Evolutionary conservation across 2,329 filamentous ascomycete species (phyloP).

Genomic region (Penicillium sp.): DNA sequence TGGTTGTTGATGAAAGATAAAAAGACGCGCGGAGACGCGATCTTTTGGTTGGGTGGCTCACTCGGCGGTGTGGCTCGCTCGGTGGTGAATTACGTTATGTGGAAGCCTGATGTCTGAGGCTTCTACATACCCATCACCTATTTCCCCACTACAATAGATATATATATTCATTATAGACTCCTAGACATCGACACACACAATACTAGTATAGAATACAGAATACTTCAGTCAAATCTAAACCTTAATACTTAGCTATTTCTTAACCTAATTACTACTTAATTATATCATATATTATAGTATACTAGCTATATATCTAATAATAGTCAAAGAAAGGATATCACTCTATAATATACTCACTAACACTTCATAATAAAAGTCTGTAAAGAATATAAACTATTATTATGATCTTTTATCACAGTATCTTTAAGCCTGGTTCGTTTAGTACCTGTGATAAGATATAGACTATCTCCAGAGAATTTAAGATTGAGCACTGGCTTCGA

Average conservation of each 20-base stretch:
- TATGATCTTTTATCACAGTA: not conserved
- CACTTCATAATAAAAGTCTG: not conserved
- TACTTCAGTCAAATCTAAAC: not conserved
- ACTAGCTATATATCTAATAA: not conserved
- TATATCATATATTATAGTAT: not conserved
- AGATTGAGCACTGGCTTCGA: not conserved
- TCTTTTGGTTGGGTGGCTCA: no score
- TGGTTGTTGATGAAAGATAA: not conserved
- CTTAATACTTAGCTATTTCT: not conserved
- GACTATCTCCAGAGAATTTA: not conserved
- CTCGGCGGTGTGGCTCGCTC: not conserved
- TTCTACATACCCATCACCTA: no score
- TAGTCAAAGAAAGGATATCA: conserved; percentile 1
- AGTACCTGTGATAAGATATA: not conserved
- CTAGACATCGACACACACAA: no score
- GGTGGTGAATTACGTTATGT: not conserved
- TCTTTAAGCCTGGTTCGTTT: not conserved
- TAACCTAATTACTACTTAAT: conserved; percentile 6
- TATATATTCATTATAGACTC: no score
- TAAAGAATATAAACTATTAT: not conserved
- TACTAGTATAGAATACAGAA: conserved; percentile 1
- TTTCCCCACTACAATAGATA: no score
- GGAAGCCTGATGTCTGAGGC: not conserved
- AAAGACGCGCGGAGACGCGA: not conserved
- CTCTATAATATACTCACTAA: conserved; percentile 5